Conservation (phyloP, 805 yeast genomes). For the Candida multigemmis region DNA sequence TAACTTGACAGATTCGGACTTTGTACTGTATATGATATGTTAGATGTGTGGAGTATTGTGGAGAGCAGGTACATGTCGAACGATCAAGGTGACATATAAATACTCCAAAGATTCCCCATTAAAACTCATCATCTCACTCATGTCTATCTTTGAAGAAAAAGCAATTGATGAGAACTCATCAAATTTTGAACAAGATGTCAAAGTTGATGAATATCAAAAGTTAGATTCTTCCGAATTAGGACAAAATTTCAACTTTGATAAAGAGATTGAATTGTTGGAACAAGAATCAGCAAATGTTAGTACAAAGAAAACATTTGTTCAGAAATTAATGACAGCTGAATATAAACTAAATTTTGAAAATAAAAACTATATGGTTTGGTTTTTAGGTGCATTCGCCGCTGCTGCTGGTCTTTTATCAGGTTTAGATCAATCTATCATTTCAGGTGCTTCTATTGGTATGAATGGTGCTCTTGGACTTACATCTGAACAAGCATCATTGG, state of each 20-base stretch:
- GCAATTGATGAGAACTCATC: slow-evolving; percentile 1
- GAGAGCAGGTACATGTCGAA: no score
- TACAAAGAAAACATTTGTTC: slow-evolving; percentile 22
- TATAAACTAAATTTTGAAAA: slow-evolving; percentile 33
- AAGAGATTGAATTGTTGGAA: slow-evolving; percentile 25
- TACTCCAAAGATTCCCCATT: no score
- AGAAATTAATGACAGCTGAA: slow-evolving; percentile 26
- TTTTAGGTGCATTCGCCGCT: slow-evolving; percentile 51
- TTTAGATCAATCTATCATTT: slow-evolving; percentile 57
- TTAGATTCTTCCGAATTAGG: slow-evolving; percentile 2
- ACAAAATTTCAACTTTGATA: slow-evolving; percentile 19
- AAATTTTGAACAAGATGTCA: slow-evolving; percentile 1
- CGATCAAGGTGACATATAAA: no score
- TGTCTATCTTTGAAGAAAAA: slow-evolving; percentile 2
- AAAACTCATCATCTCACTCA: no score
- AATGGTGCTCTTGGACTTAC: slow-evolving; percentile 29
- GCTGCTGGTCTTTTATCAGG: slow-evolving; percentile 61
- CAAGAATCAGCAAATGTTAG: slow-evolving; percentile 18
- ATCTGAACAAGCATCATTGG: slow-evolving; percentile 39
- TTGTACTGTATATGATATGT: no score
- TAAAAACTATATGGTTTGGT: slow-evolving; percentile 34
- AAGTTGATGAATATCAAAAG: slow-evolving; percentile 1
- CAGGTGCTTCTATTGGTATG: slow-evolving; percentile 54
- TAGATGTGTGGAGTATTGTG: no score
- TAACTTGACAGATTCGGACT: no score